Evolutionary conservation across 352 stramenopile species (phyloP), one percentile per base, ranked within the genome.

Genomic region (Pythium periplocum): DNA sequence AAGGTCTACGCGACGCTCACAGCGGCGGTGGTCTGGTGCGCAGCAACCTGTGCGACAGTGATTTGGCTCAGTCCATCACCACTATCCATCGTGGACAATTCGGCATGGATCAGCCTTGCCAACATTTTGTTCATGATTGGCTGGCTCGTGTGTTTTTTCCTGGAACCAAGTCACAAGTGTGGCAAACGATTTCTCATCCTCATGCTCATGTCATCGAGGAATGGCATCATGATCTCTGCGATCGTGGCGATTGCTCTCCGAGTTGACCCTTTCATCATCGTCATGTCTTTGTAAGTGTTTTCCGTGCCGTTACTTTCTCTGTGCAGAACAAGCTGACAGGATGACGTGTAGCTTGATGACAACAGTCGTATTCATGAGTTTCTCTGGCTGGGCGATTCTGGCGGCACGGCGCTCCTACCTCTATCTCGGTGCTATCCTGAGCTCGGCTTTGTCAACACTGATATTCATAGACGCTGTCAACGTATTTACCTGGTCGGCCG

Each of bases 291-390:
- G 81, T 91, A 78, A 60, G 74, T 45, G 0, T 2, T 10, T 9
- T 44, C 17, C 17, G 17, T 26, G 17, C 17, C 17, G 17, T 26
- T 26, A 26, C 17, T 26, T 26, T 26, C 17, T 26, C 17, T 26
- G 42, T 45, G 40, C 42, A 17, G 37, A 26, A 7, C 11, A 55
- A 47, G 42, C 12, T 8, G 6, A 45, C 35, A 6, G 44, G 37
- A 47, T 26, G 35, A 11, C 17, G 33, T 56, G 12, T 56, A 60
- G 39, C 30, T 47, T 93, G 42, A 65, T 84, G 62, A 96, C 87
- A 34, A 82, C 73, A 47, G 73, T 81, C 37, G 72, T 95, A 51
- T 96, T 96, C 59, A 51, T 84, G 48, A 92, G 79, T 78, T 96
- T 96, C 62, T 80, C 83, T 31, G 81, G 65, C 55, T 86, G 77